Evolutionary conservation across 2,329 filamentous ascomycete species (phyloP), one percentile per base, ranked within the genome.

Genomic region (Acephala macrosclerotiorum): DNA sequence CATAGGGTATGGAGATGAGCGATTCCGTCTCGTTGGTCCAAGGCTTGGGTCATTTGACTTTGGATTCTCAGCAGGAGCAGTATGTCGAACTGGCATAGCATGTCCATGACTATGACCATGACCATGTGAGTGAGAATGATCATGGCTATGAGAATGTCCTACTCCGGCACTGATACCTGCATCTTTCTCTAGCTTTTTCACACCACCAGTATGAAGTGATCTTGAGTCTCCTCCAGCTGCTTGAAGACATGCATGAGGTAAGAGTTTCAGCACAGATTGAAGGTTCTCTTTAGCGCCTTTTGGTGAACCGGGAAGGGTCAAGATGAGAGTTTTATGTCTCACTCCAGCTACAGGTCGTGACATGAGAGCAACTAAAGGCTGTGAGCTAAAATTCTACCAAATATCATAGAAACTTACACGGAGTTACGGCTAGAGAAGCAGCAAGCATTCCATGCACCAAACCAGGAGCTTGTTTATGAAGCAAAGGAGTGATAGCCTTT

Each of bases 201-300:
- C 83, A 0, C 96, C 95, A 1, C 94, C 94, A 0, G 84, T 83
- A 77, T 99, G 96, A 5, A 97, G 80, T 0, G 82, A 78, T 71
- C 96, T 86, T 0, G 96, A 98, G 75, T 97, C 88, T 16, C 87
- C 89, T 0, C 95, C 96, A 0, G 91, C 88, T 33, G 93, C 92
- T 80, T 98, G 95, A 8, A 92, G 81, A 72, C 96, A 99, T n/a
- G 96, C 96, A 79, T 99, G 96, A 0, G 95, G 94, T 6, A 99
- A 80, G n/a, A 95, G 88, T 76, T 94, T 96, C 68, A 99, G 82
- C 7, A 99, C 84, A 1, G 94, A 90, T 75, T 96, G 89, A 0
- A 99, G 85, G 75, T 98, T 99, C 81, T 99, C 96, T 74, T 89
- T 92, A 9, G 96, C 96, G 1, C 94, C 96, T 77, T 98, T 98